Conservation (phyloP, 257 asterid species). For the Ballota nigra region DNA sequence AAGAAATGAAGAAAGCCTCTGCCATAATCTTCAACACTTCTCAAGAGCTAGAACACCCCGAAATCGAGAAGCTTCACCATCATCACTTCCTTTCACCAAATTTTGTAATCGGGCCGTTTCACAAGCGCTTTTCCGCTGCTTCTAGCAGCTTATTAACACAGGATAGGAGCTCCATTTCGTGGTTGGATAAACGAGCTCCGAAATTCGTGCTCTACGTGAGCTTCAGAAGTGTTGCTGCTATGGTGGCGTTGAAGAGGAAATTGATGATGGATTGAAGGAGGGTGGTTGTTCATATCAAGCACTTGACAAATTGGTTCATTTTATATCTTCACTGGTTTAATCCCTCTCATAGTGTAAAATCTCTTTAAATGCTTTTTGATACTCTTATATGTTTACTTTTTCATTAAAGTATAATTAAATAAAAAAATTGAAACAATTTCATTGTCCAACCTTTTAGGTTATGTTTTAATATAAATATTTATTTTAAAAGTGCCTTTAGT, state of each 20-base stretch:
- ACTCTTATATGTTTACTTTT: no score
- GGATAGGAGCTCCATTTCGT: slow-evolving; percentile 32
- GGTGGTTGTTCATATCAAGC: slow-evolving; percentile 31
- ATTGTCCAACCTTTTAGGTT: no score
- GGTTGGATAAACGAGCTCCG: slow-evolving; percentile 42
- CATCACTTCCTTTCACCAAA: slow-evolving; percentile 8
- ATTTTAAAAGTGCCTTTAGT: no score
- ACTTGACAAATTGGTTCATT: slow-evolving; percentile 35
- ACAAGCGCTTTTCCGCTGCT: slow-evolving; percentile 37
- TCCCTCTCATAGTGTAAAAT: no score
- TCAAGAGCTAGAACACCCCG: slow-evolving; percentile 30
- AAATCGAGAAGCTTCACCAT: slow-evolving; percentile 18
- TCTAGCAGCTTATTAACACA: slow-evolving; percentile 37
- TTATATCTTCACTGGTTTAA: slow-evolving; percentile 10
- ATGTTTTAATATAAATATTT: no score
- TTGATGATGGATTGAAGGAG: background rate
- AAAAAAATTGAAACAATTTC: no score
- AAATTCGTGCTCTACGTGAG: slow-evolving; percentile 42
- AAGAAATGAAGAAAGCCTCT: slow-evolving; percentile 30
- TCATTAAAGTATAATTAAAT: no score
- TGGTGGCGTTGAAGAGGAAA: slow-evolving; percentile 21
- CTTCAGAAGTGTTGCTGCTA: slow-evolving; percentile 39
- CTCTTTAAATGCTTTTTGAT: no score
- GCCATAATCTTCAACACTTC: slow-evolving; percentile 34
- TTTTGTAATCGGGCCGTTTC: slow-evolving; percentile 34